These are phyloP conservation scores for Termitomyces sp. DNA, from an alignment of 768 basidiomycete genomes.

Conservation along the genomic window DNA sequence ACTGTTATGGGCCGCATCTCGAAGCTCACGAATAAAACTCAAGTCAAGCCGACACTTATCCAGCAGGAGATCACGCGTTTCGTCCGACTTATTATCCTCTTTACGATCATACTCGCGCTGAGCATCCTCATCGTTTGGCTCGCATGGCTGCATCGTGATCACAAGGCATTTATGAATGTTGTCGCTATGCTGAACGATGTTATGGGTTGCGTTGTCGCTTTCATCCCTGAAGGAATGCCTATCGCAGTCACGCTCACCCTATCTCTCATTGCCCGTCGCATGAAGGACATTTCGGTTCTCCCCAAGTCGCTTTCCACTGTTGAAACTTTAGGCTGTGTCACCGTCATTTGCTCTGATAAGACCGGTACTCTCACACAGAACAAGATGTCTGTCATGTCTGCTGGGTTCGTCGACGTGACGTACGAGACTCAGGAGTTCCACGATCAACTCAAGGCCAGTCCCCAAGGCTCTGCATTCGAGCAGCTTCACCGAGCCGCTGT, in stretches of 20 bases:
- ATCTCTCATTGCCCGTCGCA: constrained; percentile 12
- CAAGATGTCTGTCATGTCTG: constrained; percentile 49
- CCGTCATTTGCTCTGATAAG: constrained; percentile 49
- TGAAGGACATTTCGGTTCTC: constrained; percentile 12
- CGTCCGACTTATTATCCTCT: constrained; percentile 42
- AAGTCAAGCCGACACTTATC: constrained; percentile 41
- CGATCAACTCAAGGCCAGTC: background rate
- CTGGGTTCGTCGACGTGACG: constrained; percentile 30
- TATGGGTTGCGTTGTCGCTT: constrained; percentile 38
- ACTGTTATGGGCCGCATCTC: constrained; percentile 50
- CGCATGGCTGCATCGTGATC: constrained; percentile 35
- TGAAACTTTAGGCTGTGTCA: constrained; percentile 60
- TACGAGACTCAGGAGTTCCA: constrained; percentile 19
- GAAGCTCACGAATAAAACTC: constrained; percentile 41
- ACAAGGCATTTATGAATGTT: constrained; percentile 42
- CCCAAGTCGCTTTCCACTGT: constrained; percentile 54
- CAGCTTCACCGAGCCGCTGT: constrained; percentile 30
- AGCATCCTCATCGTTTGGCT: constrained; percentile 36
- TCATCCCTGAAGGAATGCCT: constrained; percentile 45
- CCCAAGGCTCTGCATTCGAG: constrained; percentile 6
- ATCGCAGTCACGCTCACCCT: constrained; percentile 51
- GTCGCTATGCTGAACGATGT: constrained; percentile 48
- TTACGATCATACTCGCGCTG: constrained; percentile 34
- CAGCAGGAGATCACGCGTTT: constrained; percentile 47
- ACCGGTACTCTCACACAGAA: constrained; percentile 59